Percentiles rank a stretch among this genome's conserved stretches.
These are phyloP conservation scores for Nakazawaea sp. DNA, from an alignment of 805 yeast genomes.

Conservation along the genomic window DNA sequence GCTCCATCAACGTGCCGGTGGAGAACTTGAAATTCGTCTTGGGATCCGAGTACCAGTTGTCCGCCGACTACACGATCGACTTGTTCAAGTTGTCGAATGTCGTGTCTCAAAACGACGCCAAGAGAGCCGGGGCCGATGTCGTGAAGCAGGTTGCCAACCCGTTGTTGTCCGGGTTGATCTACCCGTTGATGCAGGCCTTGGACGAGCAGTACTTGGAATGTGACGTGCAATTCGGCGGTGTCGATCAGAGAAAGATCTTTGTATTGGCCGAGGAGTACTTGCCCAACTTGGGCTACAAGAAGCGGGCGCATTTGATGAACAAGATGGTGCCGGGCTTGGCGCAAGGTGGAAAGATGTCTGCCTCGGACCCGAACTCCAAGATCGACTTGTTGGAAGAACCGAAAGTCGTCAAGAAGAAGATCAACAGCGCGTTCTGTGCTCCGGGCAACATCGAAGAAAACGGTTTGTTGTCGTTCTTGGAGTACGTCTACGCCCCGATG, in stretches of 20 bases:
- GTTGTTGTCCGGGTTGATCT: conserved; percentile 83
- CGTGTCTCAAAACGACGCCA: conserved; percentile 92
- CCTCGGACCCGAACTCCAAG: conserved; percentile 97
- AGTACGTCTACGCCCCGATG: conserved; percentile 80
- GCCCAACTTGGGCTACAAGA: conserved; percentile 82
- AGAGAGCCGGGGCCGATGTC: conserved; percentile 99
- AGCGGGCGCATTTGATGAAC: conserved; percentile 98
- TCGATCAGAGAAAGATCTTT: conserved; percentile 96
- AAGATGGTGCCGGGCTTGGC: conserved; percentile 97
- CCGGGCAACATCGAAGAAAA: conserved; percentile 91
- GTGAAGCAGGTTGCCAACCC: conserved; percentile 97
- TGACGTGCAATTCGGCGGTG: conserved; percentile 98
- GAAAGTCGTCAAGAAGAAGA: conserved; percentile 80
- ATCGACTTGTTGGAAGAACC: conserved; percentile 91
- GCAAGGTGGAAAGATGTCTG: conserved; percentile 98
- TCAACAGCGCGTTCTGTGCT: conserved; percentile 88
- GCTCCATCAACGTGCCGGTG: conserved; percentile 84
- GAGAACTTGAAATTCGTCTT: conserved; percentile 77
- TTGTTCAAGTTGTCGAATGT: conserved; percentile 76
- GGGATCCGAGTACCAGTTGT: conserved; percentile 87
- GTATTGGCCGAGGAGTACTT: conserved; percentile 95
- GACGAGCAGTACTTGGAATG: conserved; percentile 87
- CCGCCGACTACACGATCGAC: conserved; percentile 79
- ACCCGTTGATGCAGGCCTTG: conserved; percentile 97
- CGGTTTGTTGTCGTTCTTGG: conserved; percentile 81